These are phyloP conservation scores for Beverwykella pulmonaria DNA, from an alignment of 495 filamentous ascomycete genomes.

Conservation along the genomic window DNA sequence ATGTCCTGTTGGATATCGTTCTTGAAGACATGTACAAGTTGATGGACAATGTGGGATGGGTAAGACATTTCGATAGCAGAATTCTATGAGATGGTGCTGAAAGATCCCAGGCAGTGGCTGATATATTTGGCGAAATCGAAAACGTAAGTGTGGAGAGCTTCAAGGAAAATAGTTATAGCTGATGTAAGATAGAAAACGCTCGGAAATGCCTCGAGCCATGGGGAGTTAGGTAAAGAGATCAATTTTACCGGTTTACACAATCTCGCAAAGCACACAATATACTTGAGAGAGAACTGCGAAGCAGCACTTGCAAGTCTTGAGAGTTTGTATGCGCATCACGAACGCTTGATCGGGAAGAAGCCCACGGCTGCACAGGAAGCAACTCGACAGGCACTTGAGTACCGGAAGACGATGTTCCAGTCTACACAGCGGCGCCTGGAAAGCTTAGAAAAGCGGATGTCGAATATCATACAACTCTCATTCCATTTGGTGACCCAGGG, in stretches of 20 bases:
- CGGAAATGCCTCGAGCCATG: neutral
- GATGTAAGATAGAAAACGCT: conserved; percentile 1
- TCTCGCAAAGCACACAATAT: conserved; percentile 14
- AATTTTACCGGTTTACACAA: conserved; percentile 17
- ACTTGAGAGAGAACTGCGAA: conserved; percentile 12
- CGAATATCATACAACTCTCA: conserved; percentile 20
- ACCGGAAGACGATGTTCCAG: conserved; percentile 21
- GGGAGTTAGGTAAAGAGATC: conserved; percentile 1
- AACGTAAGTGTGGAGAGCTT: neutral
- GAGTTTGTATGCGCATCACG: conserved; percentile 1
- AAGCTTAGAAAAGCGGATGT: conserved; percentile 22
- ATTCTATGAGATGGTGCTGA: too few species aligned
- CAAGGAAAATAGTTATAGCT: neutral
- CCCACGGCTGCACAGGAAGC: neutral
- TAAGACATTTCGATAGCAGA: too few species aligned
- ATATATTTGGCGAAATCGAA: conserved; percentile 15
- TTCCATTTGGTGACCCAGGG: conserved; percentile 10
- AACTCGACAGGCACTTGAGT: conserved; percentile 9
- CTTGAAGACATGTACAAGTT: conserved; percentile 10
- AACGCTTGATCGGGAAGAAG: neutral
- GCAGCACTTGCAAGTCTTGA: neutral
- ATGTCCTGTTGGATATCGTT: conserved; percentile 9
- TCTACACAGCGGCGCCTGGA: conserved; percentile 14
- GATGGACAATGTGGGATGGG: conserved; percentile 15
- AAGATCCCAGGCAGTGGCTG: neutral